phyloP scores from a whole-genome alignment of 2,329 filamentous ascomycete species.

The Leptosphaerulina australis region DNA sequence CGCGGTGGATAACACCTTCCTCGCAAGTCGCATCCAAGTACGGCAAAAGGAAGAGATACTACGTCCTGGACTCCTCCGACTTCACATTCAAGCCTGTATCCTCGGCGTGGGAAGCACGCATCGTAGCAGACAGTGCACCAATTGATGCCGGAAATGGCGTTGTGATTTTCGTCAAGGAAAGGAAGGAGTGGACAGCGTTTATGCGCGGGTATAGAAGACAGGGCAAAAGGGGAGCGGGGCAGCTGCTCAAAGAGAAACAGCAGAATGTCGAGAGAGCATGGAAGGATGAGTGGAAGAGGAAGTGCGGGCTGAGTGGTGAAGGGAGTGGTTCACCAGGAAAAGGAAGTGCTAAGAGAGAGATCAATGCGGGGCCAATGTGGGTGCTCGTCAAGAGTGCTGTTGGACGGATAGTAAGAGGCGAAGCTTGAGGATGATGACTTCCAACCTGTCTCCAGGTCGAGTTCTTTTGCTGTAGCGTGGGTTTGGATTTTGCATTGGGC shows the following conservation, averaged over 20 bases:
- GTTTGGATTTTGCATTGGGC: conserved; percentile 18
- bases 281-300: conserved; percentile 34
- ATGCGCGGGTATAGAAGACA: conserved; percentile 32
- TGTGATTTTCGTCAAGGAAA: conserved; percentile 32
- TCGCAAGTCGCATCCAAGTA: conserved; percentile 22
- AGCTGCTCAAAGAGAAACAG: conserved; percentile 29
- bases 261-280: conserved; percentile 29
- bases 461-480: conserved; percentile 8
- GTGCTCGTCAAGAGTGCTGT: conserved; percentile 36
- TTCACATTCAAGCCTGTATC: conserved; percentile 29
- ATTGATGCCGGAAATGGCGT: conserved; percentile 38
- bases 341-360: conserved; percentile 24
- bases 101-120: conserved; percentile 33
- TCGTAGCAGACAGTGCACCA: conserved; percentile 26
- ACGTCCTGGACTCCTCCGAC: conserved; percentile 28
- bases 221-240: conserved; percentile 27
- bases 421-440: conserved; percentile 23
- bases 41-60: conserved; percentile 33
- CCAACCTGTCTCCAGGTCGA: neutral
- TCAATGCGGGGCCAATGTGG: conserved; percentile 37
- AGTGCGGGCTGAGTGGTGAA: conserved; percentile 29
- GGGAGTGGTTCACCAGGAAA: conserved; percentile 9
- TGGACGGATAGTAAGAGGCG: conserved; percentile 30
- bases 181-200: conserved; percentile 32
- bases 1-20: conserved; percentile 33